phyloP scores from a whole-genome alignment of 495 filamentous ascomycete species.

The Xylaria bambusicola region DNA sequence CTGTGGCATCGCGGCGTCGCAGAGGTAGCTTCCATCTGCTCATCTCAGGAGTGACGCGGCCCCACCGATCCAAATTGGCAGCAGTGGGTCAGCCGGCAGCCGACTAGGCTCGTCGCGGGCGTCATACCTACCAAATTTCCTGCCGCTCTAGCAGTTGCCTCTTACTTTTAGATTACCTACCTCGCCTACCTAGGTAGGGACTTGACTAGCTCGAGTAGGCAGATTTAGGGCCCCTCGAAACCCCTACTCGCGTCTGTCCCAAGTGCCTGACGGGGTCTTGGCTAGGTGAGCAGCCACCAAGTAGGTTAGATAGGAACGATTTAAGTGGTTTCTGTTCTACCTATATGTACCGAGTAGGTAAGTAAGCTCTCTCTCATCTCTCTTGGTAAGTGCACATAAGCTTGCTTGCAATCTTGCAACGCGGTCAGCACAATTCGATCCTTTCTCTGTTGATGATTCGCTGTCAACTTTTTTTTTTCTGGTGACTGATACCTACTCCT shows the following conservation, averaged over 20 bases:
- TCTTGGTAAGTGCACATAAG: too few species aligned
- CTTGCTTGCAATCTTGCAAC: too few species aligned
- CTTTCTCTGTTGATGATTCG: neutral
- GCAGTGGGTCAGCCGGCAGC: slow-evolving; percentile 8
- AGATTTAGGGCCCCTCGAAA: too few species aligned
- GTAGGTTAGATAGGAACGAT: too few species aligned
- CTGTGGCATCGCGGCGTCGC: neutral
- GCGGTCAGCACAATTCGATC: neutral
- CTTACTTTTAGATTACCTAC: neutral
- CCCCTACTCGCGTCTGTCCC: neutral
- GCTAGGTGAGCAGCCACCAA: too few species aligned
- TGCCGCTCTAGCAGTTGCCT: neutral
- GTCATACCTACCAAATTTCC: slow-evolving; percentile 19
- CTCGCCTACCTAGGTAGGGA: neutral
- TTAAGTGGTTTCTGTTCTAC: too few species aligned
- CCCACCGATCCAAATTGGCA: slow-evolving; percentile 15
- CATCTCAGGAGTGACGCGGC: neutral
- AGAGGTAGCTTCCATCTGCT: slow-evolving; percentile 7
- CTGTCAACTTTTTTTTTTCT: neutral
- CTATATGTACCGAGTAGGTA: too few species aligned
- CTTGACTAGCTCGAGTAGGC: too few species aligned
- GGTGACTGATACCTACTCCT: neutral
- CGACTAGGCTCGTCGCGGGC: slow-evolving; percentile 16
- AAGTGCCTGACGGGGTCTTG: neutral
- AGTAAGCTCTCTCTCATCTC: too few species aligned